These are phyloP conservation scores for Aspergillus sp. DNA, from an alignment of 2,329 filamentous ascomycete species.

Conservation along the genomic window DNA sequence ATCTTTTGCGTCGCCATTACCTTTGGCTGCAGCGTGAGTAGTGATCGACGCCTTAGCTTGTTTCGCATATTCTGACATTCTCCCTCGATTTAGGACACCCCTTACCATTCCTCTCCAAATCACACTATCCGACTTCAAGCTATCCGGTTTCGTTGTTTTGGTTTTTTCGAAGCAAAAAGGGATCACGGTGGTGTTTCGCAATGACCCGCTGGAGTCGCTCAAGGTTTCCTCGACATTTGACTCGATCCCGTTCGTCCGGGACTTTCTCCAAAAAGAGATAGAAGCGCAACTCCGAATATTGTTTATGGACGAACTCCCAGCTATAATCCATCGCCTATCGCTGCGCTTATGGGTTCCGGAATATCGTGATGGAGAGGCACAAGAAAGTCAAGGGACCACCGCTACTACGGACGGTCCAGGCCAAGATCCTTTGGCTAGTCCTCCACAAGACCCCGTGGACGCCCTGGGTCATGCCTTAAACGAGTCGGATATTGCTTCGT, in stretches of 20 bases:
- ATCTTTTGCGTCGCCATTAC: constrained; percentile 86
- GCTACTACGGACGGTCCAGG: constrained; percentile 58
- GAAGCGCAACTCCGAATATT: constrained; percentile 87
- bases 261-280: constrained; percentile 95
- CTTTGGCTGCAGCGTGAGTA: constrained; percentile 73
- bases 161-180: constrained; percentile 98
- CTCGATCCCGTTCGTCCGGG: constrained; percentile 95
- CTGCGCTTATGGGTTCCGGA: constrained; percentile 88
- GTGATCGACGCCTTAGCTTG: not conserved
- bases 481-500: constrained; percentile 69
- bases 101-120: constrained; percentile 98
- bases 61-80: constrained; percentile 1
- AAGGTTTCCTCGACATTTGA: constrained; percentile 99
- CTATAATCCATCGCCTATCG: constrained; percentile 91
- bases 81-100: constrained; percentile 57
- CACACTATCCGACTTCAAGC: constrained; percentile 89
- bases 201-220: constrained; percentile 95
- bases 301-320: constrained; percentile 97
- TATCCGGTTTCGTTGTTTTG: constrained; percentile 95
- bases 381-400: constrained; percentile 54
- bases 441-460: constrained; percentile 80
- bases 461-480: constrained; percentile 75
- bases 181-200: constrained; percentile 92
- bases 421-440: constrained; percentile 77
- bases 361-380: constrained; percentile 67